phyloP scores from a whole-genome alignment of 331 rosid genomes.

The Acacia concinna region DNA sequence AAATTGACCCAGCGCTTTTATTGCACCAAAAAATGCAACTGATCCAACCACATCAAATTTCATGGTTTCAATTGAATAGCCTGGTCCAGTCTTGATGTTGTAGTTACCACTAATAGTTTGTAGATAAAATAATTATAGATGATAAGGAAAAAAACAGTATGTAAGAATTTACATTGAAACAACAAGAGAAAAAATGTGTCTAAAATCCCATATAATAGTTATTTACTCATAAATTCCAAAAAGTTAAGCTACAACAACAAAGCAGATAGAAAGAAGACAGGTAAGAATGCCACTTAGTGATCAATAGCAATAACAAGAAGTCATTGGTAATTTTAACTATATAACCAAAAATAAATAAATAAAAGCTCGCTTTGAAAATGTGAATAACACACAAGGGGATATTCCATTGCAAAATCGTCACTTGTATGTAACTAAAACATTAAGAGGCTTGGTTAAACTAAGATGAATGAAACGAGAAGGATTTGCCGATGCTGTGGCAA shows the following conservation, averaged over 20 bases:
- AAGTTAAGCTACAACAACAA: background rate
- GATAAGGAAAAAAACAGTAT: background rate
- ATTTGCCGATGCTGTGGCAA: slow-evolving; percentile 80
- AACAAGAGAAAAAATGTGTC: background rate
- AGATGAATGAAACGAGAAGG: slow-evolving; percentile 81
- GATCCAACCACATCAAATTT: slow-evolving; percentile 92
- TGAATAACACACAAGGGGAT: background rate
- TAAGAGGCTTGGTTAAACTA: slow-evolving; percentile 12
- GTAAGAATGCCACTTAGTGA: background rate
- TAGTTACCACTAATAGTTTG: slow-evolving; percentile 72
- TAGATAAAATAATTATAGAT: background rate
- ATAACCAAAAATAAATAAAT: slow-evolving; percentile 2
- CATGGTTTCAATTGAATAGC: slow-evolving; percentile 73
- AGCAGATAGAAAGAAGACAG: background rate
- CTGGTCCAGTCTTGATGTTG: slow-evolving; percentile 93
- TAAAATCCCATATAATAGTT: background rate
- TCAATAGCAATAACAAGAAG: background rate
- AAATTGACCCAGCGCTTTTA: slow-evolving; percentile 87
- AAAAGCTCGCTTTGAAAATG: slow-evolving; percentile 1
- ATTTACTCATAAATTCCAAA: background rate
- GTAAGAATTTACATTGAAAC: background rate
- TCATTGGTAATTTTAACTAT: slow-evolving; percentile 3
- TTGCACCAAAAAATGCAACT: slow-evolving; percentile 85
- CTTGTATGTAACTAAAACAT: slow-evolving; percentile 1
- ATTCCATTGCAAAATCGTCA: background rate